phyloP scores from a whole-genome alignment of 768 basidiomycete genomes.

The Mycena rebaudengoi region DNA sequence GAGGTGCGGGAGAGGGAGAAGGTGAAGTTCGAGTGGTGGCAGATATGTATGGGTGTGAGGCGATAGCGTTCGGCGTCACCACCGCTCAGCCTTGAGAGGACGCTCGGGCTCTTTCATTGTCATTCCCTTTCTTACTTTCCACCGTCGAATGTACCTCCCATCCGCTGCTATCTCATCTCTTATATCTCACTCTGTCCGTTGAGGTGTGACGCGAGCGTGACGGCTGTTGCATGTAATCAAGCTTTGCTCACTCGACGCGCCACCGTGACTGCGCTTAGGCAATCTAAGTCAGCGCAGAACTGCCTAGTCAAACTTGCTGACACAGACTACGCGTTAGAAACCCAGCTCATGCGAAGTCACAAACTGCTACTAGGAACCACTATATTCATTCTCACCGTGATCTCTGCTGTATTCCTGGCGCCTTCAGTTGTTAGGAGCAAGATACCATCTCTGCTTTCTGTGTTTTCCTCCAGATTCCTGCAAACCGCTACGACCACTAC shows the following conservation, averaged over 20 bases:
- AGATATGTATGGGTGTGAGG: conserved; percentile 66
- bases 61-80: conserved; percentile 76
- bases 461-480: background rate
- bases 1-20: conserved; percentile 68
- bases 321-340: too few species aligned
- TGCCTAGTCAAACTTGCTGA: too few species aligned
- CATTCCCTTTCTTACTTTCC: background rate
- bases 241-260: too few species aligned
- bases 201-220: too few species aligned
- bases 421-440: background rate
- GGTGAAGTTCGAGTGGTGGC: conserved; percentile 58
- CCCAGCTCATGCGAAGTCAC: conserved; percentile 1
- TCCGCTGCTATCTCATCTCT: background rate
- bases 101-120: conserved; percentile 37
- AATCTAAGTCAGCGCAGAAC: too few species aligned
- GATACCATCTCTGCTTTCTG: background rate
- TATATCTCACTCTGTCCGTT: too few species aligned
- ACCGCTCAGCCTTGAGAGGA: too few species aligned
- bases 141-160: too few species aligned
- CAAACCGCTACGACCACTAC: background rate
- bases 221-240: too few species aligned
- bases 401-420: background rate
- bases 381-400: background rate
- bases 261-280: too few species aligned
- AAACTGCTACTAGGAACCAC: background rate